A percentile compares a stretch with the other conserved stretches of the same genome.
These are phyloP conservation scores for Monosporascus sp. DNA, from an alignment of 2,329 filamentous ascomycete genomes.

Conservation along the genomic window DNA sequence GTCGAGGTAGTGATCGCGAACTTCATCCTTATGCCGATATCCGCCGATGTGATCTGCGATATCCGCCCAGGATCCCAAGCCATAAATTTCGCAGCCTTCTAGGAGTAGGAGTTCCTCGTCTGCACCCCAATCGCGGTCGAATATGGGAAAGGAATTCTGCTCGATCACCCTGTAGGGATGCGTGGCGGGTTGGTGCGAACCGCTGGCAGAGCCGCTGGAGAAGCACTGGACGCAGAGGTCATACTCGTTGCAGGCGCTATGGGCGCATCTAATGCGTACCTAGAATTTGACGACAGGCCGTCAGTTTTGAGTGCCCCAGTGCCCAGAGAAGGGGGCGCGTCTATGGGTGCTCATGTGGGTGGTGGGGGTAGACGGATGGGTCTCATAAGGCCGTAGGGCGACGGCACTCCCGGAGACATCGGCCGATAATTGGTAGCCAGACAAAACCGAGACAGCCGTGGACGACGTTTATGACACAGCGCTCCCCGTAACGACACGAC, in stretches of 20 bases:
- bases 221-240: constrained; percentile 97
- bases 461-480: background rate
- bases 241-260: constrained; percentile 80
- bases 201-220: constrained; percentile 71
- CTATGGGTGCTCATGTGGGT: background rate
- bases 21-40: constrained; percentile 90
- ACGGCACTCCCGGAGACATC: background rate
- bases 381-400: background rate
- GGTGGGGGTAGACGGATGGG: constrained; percentile 1
- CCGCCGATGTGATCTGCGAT: constrained; percentile 98
- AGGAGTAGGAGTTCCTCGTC: constrained; percentile 92
- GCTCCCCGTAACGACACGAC: constrained; percentile 2
- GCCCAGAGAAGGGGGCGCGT: background rate
- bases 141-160: constrained; percentile 97
- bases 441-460: too few relatives aligned
- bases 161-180: constrained; percentile 94
- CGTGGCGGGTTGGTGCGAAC: constrained; percentile 78
- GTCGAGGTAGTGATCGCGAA: constrained; percentile 86
- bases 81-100: constrained; percentile 94
- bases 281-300: constrained; percentile 29
- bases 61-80: constrained; percentile 93
- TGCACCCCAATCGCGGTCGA: constrained; percentile 89
- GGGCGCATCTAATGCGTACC: constrained; percentile 92
- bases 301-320: background rate
- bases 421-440: background rate